These are phyloP conservation scores for Magnolia kwangsiensis DNA, from an alignment of 164 flowering plant species.

Conservation along the genomic window DNA sequence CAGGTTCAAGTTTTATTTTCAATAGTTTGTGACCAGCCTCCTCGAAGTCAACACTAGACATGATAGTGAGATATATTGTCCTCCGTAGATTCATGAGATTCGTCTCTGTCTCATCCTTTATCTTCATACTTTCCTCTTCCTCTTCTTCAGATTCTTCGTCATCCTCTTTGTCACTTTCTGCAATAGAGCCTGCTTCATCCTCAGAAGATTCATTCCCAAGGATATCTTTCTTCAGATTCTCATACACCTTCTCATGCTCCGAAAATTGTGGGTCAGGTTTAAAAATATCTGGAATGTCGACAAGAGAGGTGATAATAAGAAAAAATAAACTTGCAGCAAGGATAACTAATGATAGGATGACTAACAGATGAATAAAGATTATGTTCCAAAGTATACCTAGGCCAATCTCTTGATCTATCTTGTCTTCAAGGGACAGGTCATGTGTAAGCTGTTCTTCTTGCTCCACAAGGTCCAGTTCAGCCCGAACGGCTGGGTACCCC, in stretches of 20 bases:
- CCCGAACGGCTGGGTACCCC: slow-evolving; percentile 91
- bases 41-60: slow-evolving; percentile 99
- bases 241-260: slow-evolving; percentile 69
- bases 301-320: slow-evolving; percentile 7
- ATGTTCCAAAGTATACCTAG: slow-evolving; percentile 44
- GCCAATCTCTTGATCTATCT: slow-evolving; percentile 66
- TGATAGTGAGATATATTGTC: slow-evolving; percentile 90
- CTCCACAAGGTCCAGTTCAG: slow-evolving; percentile 92
- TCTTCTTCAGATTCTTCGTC: slow-evolving; percentile 56
- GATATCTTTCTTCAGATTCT: slow-evolving; percentile 53
- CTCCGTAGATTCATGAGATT: slow-evolving; percentile 85
- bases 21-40: slow-evolving; percentile 97
- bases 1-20: slow-evolving; percentile 94
- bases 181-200: slow-evolving; percentile 59
- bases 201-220: slow-evolving; percentile 68
- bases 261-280: slow-evolving; percentile 56
- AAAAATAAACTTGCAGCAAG: background rate
- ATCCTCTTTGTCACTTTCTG: slow-evolving; percentile 41
- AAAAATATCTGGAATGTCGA: slow-evolving; percentile 63
- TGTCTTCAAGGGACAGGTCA: slow-evolving; percentile 78
- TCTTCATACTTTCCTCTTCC: slow-evolving; percentile 61
- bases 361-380: slow-evolving; percentile 2
- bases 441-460: slow-evolving; percentile 86
- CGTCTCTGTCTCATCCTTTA: slow-evolving; percentile 95
- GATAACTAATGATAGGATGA: background rate